Percentiles rank a stretch among this genome's conserved stretches.
phyloP scores from a whole-genome alignment of 2,329 filamentous ascomycete genomes.

The Trichophyton benhamiae region DNA sequence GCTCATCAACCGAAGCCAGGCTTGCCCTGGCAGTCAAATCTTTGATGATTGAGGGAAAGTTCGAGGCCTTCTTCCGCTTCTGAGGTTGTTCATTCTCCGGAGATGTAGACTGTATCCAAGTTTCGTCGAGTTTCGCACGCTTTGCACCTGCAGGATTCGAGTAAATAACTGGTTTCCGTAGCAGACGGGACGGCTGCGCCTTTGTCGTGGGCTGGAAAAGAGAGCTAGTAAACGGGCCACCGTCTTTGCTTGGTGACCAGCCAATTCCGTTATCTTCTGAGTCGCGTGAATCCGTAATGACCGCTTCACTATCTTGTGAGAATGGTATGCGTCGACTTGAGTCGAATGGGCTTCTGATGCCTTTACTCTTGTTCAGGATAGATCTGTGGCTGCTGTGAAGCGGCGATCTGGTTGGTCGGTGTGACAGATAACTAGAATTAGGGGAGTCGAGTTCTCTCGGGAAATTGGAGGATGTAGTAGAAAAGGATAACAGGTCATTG shows the following conservation, averaged over 20 bases:
- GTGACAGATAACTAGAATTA: slow-evolving; percentile 10
- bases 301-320: background rate
- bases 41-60: slow-evolving; percentile 59
- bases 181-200: background rate
- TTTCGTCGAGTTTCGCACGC: slow-evolving; percentile 31
- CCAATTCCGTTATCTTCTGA: background rate
- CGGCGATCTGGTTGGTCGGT: background rate
- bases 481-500: slow-evolving; percentile 28
- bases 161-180: slow-evolving; percentile 28
- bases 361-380: background rate
- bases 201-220: background rate
- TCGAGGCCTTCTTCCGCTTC: slow-evolving; percentile 42
- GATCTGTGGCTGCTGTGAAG: background rate
- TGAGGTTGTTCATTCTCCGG: slow-evolving; percentile 24
- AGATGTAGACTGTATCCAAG: slow-evolving; percentile 26
- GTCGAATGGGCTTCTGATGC: background rate
- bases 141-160: slow-evolving; percentile 33
- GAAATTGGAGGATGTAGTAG: slow-evolving; percentile 25
- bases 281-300: background rate
- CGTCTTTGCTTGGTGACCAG: slow-evolving; percentile 1
- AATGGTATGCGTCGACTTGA: background rate
- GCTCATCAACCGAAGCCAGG: slow-evolving; percentile 52
- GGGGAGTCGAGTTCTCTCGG: slow-evolving; percentile 16
- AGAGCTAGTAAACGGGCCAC: background rate
- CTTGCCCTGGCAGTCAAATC: slow-evolving; percentile 49